phyloP scores from a whole-genome alignment of 2,329 filamentous ascomycete species.

The Penicillium paneum region DNA sequence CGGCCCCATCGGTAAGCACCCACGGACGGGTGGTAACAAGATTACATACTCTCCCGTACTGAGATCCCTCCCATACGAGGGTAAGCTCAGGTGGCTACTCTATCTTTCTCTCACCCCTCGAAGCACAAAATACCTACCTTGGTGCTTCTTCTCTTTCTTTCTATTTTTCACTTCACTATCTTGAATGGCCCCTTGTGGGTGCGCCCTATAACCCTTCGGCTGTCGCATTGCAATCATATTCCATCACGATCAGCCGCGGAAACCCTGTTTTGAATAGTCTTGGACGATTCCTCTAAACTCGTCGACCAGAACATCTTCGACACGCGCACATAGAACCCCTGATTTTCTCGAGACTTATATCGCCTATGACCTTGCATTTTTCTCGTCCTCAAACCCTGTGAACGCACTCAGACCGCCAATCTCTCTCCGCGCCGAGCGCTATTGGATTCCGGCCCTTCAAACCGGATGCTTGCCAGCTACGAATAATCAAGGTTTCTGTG shows the following conservation, averaged over 20 bases:
- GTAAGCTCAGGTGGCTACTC: slow-evolving; percentile 5
- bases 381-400: slow-evolving; percentile 4
- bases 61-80: slow-evolving; percentile 1
- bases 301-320: not conserved
- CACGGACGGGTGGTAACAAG: not conserved
- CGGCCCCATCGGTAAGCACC: slow-evolving; percentile 3
- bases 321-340: not conserved
- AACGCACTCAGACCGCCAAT: not conserved
- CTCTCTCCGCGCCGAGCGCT: slow-evolving; percentile 14
- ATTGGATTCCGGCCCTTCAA: slow-evolving; percentile 24
- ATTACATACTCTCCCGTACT: slow-evolving; percentile 2
- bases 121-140: slow-evolving; percentile 5
- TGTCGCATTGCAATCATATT: slow-evolving; percentile 2
- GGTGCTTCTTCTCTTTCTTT: slow-evolving; percentile 4
- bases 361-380: slow-evolving; percentile 8
- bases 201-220: slow-evolving; percentile 7
- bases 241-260: slow-evolving; percentile 2
- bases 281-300: not conserved
- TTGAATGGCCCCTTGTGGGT: slow-evolving; percentile 27
- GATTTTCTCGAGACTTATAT: not conserved
- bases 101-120: slow-evolving; percentile 5
- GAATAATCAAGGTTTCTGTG: slow-evolving; percentile 13
- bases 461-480: slow-evolving; percentile 29
- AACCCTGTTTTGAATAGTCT: slow-evolving; percentile 1
- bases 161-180: slow-evolving; percentile 1